Base-by-base conservation (phyloP, 768 basidiomycete genomes). In the Mycena galericulata region DNA sequence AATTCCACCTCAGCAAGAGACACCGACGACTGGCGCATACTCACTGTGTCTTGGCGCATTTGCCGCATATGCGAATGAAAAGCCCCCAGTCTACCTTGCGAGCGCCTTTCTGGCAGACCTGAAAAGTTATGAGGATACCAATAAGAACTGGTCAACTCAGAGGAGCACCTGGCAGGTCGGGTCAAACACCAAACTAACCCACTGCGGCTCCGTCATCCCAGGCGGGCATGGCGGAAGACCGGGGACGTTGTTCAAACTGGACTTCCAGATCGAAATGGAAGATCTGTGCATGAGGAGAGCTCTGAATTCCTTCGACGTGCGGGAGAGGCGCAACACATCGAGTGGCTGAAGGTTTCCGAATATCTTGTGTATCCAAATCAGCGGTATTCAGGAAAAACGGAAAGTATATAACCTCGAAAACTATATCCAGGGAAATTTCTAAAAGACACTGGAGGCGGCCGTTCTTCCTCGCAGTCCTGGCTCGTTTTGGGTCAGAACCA, bases 361-460 rank as follows among this genome's bases (percentile, higher is more conserved):
- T 66, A 89, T 85, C 88, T 90, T n/a, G n/a, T n/a, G 64, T 51
- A 29, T 40, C 41, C 47, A 60, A 56, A 32, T 29, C 47, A 26
- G 29, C n/a, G 14, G 29, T 57, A 32, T 43, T 29, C 15, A n/a
- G 5, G 49, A 6, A 26, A 2, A 27, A 27, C n/a, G 32, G n/a
- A 18, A 10, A 41, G 11, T 36, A 45, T 55, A 70, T 51, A 18
- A 78, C 83, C 79, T 86, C 83, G 55, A 82, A 82, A n/a, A 84
- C 74, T 26, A 85, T 70, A 65, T 85, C 84, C 30, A 84, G 71
- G 1, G 83, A 82, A 73, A 85, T 76, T 8, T 30, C 38, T 2
- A 68, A 38, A 3, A 74, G 65, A 1, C 66, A 62, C 18, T 56
- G 50, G 8, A 71, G 62, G 27, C 66, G 50, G n/a, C 70, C 70